Base-by-base conservation (phyloP, 2,329 filamentous ascomycete species). In the Exophiala sideris region DNA sequence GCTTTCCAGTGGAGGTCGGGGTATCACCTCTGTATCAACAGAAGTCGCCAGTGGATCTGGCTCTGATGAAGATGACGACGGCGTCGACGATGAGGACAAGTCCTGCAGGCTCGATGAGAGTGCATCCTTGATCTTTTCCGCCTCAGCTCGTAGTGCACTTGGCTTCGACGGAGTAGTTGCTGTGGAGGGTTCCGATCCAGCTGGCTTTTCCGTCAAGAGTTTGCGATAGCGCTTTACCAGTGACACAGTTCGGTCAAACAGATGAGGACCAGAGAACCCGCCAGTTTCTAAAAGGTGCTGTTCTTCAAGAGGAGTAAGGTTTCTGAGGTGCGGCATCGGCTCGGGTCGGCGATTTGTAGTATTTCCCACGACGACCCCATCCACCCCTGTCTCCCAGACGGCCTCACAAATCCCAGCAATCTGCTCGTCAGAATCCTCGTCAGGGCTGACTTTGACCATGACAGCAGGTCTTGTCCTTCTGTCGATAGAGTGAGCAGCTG, bases 371-470 rank as follows among this genome's bases (percentile, higher is more conserved):
- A 99, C 96, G 34, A 99, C 84, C 24, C 94, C 94, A 64, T 96
- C 91, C 1, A 97, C 91, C 5, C 91, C 91, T 56, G 88, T 90
- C 62, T 79, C 78, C 77, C 84, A 87, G 10, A 96, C 85, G 0
- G 91, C 91, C 63, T 91, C 83, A 57, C 90, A 92, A 52, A 99
- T 95, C 7, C 91, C 94, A 39, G 86, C 81, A 57, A 99, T 83
- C 69, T 99, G 91, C 52, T 84, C 77, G 48, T 91, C 85, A 16
- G 87, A 84, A 68, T 96, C 90, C 73, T 97, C 94, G 64, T 99
- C 94, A 0, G 94, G 94, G 55, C 89, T 95, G 16, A 99, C 92
- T 76, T 99, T 99, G 65, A 99, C 94, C 89, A 99, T 96, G 54
- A 99, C 89, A 53, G 79, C 84, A 0, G 89, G 89, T 66, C 86